Evolutionary conservation across 331 rosid species (phyloP), one percentile per base, ranked within the genome.

Genomic region (Stylosanthes scabra): DNA sequence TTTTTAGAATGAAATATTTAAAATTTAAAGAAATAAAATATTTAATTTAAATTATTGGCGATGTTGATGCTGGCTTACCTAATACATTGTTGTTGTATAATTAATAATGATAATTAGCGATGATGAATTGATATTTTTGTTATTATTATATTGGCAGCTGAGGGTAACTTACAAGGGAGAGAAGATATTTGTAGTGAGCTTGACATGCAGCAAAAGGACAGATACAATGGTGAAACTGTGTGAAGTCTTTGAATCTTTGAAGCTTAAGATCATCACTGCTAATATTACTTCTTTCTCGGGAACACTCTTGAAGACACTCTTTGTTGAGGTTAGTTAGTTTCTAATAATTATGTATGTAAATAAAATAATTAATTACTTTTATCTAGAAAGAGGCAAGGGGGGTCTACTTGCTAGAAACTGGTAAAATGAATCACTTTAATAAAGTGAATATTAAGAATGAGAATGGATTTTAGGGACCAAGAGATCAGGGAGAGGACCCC

Each of bases 211-310:
- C 12, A 86, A 92, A 76, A 82, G 87, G 73, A 84, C 80, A 34
- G 92, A 86, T 57, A 88, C 97, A 31, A 92, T 88, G 88, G 92
- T 86, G 37, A 92, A 88, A 74, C 82, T 92, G 12, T 90, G 96
- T 54, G 83, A 88, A 61, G 87, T 80, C 0, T 90, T 92, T 66
- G 94, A 92, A 78, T 92, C 97, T 40, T 74, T 92, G 77, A 88
- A 86, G 85, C 86, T 90, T 9, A 92, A 90, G 69, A 75, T 92
- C 37, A 79, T 90, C 39, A 83, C 92, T 0, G 92, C 89, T 34
- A 85, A 70, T 55, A 82, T 92, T 10, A 82, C 94, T 61, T 74
- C 89, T 75, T 76, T 86, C 16, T 79, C 94, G 12, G 94, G 85
- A 56, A 85, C 86, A 57, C 87, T 92, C 61, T 60, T 77, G 74